Evolutionary conservation across 2,329 filamentous ascomycete species (phyloP).

Genomic region (Phialophora verrucosa): DNA sequence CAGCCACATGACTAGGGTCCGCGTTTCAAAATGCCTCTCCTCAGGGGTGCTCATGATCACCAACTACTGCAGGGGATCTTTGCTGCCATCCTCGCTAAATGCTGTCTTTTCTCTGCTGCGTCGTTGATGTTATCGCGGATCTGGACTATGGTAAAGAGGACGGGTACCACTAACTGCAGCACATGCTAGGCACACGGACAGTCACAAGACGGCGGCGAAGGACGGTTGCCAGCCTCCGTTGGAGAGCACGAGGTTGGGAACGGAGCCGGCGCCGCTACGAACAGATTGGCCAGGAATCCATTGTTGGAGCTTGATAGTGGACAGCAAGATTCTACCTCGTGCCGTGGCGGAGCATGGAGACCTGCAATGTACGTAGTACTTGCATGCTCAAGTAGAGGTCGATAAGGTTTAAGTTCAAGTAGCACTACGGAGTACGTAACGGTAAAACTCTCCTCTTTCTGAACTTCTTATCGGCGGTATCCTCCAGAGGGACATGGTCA

Average conservation of each 20-base stretch:
- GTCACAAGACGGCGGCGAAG: neutral
- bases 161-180: neutral
- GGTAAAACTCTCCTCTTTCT: neutral
- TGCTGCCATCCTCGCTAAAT: slow-evolving; percentile 5
- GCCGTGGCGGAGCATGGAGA: neutral
- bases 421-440: neutral
- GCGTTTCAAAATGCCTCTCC: slow-evolving; percentile 21
- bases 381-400: neutral
- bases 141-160: neutral
- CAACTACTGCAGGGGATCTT: slow-evolving; percentile 22
- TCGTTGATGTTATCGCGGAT: neutral
- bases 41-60: slow-evolving; percentile 11
- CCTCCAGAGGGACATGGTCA: neutral
- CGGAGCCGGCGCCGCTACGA: neutral
- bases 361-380: neutral
- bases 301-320: neutral
- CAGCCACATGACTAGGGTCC: slow-evolving; percentile 16
- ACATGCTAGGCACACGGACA: neutral
- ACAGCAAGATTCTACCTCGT: neutral
- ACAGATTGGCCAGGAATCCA: neutral
- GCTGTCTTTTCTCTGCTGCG: neutral
- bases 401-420: neutral
- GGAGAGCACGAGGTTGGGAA: neutral
- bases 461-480: neutral
- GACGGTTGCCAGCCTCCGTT: neutral